These are phyloP conservation scores for Metschnikowia picachoensis DNA, from an alignment of 805 yeast species.

Conservation along the genomic window DNA sequence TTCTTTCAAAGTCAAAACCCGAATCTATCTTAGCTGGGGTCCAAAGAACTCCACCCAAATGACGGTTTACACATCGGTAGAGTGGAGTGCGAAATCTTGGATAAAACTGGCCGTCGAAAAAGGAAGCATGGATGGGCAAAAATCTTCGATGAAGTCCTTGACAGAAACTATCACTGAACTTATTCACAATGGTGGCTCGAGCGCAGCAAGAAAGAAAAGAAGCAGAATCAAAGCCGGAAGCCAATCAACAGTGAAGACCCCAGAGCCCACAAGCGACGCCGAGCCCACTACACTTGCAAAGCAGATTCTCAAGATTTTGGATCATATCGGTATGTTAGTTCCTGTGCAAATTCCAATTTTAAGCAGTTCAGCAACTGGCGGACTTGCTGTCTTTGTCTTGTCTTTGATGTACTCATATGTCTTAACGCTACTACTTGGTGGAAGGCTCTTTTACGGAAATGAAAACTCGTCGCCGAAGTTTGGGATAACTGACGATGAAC, in stretches of 20 bases:
- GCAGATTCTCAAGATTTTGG: constrained; percentile 9
- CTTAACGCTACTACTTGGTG: constrained; percentile 1
- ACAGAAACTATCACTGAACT: constrained; percentile 11
- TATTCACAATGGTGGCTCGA: constrained; percentile 8
- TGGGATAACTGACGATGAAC: neutral
- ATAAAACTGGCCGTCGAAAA: constrained; percentile 84
- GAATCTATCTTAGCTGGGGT: constrained; percentile 75
- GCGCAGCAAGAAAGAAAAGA: constrained; percentile 13
- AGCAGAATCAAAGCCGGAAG: constrained; percentile 11
- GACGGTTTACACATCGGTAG: constrained; percentile 60
- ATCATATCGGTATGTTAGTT: constrained; percentile 10
- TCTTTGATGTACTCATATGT: constrained; percentile 11
- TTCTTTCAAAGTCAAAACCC: constrained; percentile 70
- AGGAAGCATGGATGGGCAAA: constrained; percentile 79
- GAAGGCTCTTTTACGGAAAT: neutral
- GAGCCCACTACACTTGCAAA: constrained; percentile 2
- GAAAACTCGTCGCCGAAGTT: neutral
- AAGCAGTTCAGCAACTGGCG: constrained; percentile 10
- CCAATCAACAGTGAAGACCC: constrained; percentile 2
- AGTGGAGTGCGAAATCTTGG: constrained; percentile 94
- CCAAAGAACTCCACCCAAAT: constrained; percentile 56
- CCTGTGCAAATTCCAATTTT: constrained; percentile 13
- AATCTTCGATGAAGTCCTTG: constrained; percentile 23
- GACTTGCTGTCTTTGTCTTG: constrained; percentile 2
- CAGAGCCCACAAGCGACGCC: neutral